phyloP scores from a whole-genome alignment of 371 early-diverging fungal genomes.

The Sanchytrium tribonematis region DNA sequence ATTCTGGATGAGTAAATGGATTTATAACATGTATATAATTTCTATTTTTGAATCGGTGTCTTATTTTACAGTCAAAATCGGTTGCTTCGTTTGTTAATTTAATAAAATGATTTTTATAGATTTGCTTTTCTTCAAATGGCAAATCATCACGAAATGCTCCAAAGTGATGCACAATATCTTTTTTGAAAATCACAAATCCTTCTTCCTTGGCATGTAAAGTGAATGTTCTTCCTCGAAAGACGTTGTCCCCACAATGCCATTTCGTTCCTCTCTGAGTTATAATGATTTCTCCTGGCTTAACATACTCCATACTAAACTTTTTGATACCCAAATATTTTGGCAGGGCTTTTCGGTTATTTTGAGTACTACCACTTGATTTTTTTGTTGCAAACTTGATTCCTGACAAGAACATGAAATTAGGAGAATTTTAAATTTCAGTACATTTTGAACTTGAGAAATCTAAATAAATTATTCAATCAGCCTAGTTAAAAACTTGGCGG shows the following conservation, averaged over 20 bases:
- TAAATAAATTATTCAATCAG: no score
- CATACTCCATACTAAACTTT: constrained; percentile 37
- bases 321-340: constrained; percentile 81
- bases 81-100: neutral
- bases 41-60: neutral
- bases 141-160: neutral
- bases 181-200: neutral
- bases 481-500: no score
- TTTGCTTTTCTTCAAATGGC: neutral
- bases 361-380: constrained; percentile 64
- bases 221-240: neutral
- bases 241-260: constrained; percentile 57
- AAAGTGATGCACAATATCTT: neutral
- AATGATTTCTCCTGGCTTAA: constrained; percentile 59
- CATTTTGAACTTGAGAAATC: neutral
- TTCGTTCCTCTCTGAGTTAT: constrained; percentile 70
- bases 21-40: neutral
- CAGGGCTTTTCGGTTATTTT: constrained; percentile 71
- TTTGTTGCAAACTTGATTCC: constrained; percentile 75
- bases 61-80: neutral
- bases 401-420: neutral
- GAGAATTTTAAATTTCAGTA: neutral
- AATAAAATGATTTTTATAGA: neutral
- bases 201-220: neutral
- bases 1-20: neutral